phyloP scores from a whole-genome alignment of 805 yeast genomes.

The Torulaspora microellipsoides region DNA sequence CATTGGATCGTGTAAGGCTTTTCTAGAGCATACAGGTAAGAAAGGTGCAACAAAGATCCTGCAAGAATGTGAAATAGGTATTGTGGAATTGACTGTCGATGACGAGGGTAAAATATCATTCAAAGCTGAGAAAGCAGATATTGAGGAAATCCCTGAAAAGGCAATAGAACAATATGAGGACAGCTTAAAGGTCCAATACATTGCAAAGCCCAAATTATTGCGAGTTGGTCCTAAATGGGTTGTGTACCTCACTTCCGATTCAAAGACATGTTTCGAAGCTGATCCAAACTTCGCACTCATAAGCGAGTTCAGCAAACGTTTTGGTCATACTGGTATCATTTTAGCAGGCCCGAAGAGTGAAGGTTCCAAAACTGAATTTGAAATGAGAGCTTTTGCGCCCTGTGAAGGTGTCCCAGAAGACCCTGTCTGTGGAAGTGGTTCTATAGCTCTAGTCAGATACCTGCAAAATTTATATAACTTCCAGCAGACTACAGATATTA shows the following conservation, averaged over 20 bases:
- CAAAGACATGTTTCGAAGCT: constrained; percentile 33
- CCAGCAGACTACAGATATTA: constrained; percentile 17
- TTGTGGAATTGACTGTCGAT: constrained; percentile 34
- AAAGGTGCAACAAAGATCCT: constrained; percentile 25
- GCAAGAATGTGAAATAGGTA: constrained; percentile 46
- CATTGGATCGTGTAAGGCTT: constrained; percentile 47
- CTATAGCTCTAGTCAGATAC: constrained; percentile 32
- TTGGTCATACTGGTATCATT: constrained; percentile 36
- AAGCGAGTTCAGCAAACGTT: constrained; percentile 13
- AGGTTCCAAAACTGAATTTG: constrained; percentile 29
- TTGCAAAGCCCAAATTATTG: constrained; percentile 28
- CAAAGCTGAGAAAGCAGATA: constrained; percentile 18
- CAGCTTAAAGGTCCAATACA: constrained; percentile 10
- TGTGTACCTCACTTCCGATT: constrained; percentile 33
- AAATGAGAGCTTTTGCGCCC: constrained; percentile 45
- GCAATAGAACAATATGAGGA: constrained; percentile 10
- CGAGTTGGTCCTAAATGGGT: constrained; percentile 49
- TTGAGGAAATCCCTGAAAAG: constrained; percentile 14
- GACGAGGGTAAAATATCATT: constrained; percentile 30
- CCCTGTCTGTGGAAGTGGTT: constrained; percentile 55
- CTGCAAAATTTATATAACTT: constrained; percentile 25
- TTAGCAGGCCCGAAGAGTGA: constrained; percentile 36
- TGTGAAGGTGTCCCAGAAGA: constrained; percentile 40
- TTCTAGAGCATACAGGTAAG: constrained; percentile 37
- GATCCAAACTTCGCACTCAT: constrained; percentile 34